phyloP scores from a whole-genome alignment of 1,284 basidiomycete genomes.

The Fomitiporia mediterranea region DNA sequence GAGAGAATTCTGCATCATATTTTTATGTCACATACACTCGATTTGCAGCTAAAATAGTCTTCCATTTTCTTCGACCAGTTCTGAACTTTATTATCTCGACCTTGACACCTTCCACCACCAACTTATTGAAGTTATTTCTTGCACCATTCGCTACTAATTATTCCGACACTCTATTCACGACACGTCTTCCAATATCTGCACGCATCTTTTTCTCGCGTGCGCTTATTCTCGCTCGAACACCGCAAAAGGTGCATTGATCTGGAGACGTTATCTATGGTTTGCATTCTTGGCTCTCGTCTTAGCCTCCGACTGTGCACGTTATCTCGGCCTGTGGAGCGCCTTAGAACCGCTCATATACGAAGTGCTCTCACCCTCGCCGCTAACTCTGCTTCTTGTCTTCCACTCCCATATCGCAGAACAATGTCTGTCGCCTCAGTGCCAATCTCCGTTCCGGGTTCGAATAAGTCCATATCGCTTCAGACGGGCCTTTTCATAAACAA shows the following conservation, averaged over 20 bases:
- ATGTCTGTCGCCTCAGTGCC: conserved; percentile 10
- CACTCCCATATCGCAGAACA: conserved; percentile 8
- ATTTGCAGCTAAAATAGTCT: too few relatives aligned
- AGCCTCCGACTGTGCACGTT: too few relatives aligned
- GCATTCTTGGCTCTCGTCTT: too few relatives aligned
- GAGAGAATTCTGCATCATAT: too few relatives aligned
- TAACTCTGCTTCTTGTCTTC: conserved; percentile 2
- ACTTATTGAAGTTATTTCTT: too few relatives aligned
- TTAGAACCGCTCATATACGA: conserved; percentile 1
- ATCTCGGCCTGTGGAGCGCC: background rate
- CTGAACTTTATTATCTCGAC: too few relatives aligned
- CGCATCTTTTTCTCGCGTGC: background rate
- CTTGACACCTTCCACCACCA: background rate
- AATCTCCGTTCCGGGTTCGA: conserved; percentile 25
- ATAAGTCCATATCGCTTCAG: conserved; percentile 57
- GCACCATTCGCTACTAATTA: too few relatives aligned
- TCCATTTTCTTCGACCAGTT: too few relatives aligned
- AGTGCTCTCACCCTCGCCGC: conserved; percentile 4
- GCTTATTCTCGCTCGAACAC: too few relatives aligned
- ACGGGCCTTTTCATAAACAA: conserved; percentile 92
- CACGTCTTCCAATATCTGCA: background rate
- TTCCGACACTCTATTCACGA: too few relatives aligned
- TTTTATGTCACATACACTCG: too few relatives aligned
- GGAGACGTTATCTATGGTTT: background rate
- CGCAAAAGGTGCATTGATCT: background rate